Evolutionary conservation across 768 basidiomycete genomes (phyloP).

Genomic region (Termitomyces sp.): DNA sequence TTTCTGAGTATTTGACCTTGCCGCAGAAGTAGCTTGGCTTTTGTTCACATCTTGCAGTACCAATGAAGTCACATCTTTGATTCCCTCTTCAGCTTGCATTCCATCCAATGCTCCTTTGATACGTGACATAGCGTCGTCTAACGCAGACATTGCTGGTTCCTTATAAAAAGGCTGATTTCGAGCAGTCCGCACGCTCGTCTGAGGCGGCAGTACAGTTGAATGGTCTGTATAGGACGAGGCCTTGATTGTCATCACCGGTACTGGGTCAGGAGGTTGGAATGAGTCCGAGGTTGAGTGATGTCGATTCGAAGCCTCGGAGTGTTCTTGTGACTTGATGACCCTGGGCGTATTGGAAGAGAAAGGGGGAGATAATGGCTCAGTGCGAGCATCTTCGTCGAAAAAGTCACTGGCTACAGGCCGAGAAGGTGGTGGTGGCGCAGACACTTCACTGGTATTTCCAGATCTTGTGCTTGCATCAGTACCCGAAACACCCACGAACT

Average conservation of each 20-base stretch:
- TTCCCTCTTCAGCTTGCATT: slow-evolving; percentile 50
- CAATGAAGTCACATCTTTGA: slow-evolving; percentile 23
- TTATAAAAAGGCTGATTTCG: slow-evolving; percentile 41
- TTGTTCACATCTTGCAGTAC: slow-evolving; percentile 20
- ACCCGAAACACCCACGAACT: slow-evolving; percentile 51
- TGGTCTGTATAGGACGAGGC: slow-evolving; percentile 18
- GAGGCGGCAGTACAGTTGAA: slow-evolving; percentile 22
- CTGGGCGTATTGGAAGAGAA: slow-evolving; percentile 39
- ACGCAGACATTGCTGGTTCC: slow-evolving; percentile 62
- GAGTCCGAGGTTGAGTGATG: not conserved
- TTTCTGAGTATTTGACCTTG: slow-evolving; percentile 24
- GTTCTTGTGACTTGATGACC: slow-evolving; percentile 14
- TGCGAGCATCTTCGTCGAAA: slow-evolving; percentile 46
- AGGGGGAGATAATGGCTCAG: slow-evolving; percentile 17
- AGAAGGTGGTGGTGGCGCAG: slow-evolving; percentile 22
- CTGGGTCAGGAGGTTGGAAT: not conserved
- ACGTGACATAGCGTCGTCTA: slow-evolving; percentile 81
- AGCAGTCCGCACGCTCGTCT: slow-evolving; percentile 28
- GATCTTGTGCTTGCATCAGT: slow-evolving; percentile 17
- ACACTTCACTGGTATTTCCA: slow-evolving; percentile 15
- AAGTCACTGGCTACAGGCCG: slow-evolving; percentile 69
- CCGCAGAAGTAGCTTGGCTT: slow-evolving; percentile 13
- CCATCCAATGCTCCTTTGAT: slow-evolving; percentile 77
- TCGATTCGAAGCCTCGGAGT: not conserved
- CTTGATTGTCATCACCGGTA: not conserved